Evolutionary conservation across 2,329 filamentous ascomycete genomes (phyloP).

Genomic region (Xylaria sp.): DNA sequence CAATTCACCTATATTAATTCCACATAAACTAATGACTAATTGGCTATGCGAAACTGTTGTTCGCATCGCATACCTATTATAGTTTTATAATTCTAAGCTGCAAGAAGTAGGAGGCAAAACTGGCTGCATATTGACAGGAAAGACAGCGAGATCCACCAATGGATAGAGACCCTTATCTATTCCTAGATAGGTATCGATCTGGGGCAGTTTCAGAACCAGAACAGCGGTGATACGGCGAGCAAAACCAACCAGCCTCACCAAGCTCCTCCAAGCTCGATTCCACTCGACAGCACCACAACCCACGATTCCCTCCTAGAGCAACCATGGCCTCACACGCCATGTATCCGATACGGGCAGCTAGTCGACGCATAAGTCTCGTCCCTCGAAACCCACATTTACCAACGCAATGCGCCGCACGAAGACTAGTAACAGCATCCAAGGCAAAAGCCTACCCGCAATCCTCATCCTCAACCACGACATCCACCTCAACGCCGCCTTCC

Average conservation of each 20-base stretch:
- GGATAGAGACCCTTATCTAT: background rate
- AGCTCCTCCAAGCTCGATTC: background rate
- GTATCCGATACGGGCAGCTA: constrained; percentile 41
- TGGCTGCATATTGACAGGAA: background rate
- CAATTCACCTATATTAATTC: background rate
- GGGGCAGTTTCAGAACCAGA: background rate
- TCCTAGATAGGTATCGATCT: background rate
- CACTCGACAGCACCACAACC: constrained; percentile 27
- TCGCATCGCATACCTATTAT: background rate
- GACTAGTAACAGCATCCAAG: constrained; percentile 36
- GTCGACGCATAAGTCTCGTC: constrained; percentile 21
- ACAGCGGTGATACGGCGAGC: background rate
- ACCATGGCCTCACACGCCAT: constrained; percentile 43
- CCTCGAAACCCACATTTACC: constrained; percentile 24
- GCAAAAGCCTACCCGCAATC: constrained; percentile 32
- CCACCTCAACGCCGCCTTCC: constrained; percentile 29
- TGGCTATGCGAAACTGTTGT: background rate
- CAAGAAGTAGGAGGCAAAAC: background rate
- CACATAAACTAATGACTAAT: background rate
- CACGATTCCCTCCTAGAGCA: background rate
- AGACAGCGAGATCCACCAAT: background rate
- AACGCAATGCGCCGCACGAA: constrained; percentile 16
- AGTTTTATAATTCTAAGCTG: background rate
- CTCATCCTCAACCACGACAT: background rate
- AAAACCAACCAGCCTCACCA: constrained; percentile 12